Percentiles rank a stretch among this genome's conserved stretches.
phyloP scores from a whole-genome alignment of 2,329 filamentous ascomycete species.

The Penicillium freii region DNA sequence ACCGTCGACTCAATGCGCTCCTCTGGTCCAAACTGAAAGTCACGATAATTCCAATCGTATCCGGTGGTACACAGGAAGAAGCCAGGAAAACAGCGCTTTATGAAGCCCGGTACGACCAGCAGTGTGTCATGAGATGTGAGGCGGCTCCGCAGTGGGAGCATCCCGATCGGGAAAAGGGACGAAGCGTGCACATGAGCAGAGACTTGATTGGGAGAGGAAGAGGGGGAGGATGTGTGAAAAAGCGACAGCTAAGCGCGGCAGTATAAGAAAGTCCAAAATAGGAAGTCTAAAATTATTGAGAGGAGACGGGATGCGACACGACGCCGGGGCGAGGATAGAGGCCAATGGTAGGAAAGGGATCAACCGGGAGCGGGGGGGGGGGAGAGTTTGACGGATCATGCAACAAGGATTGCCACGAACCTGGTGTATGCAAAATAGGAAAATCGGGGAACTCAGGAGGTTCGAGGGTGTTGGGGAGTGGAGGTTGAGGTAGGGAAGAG shows the following conservation, averaged over 20 bases:
- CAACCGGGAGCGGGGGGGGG: conserved; percentile 15
- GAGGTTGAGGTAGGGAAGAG: neutral
- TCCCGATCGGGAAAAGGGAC: conserved; percentile 6
- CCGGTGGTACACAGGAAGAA: conserved; percentile 16
- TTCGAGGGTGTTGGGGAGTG: neutral
- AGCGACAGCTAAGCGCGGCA: conserved; percentile 25
- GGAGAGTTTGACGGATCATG: conserved; percentile 13
- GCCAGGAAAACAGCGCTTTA: conserved; percentile 9
- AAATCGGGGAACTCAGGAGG: neutral
- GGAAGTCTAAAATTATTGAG: conserved; percentile 5
- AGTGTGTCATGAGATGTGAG: conserved; percentile 21
- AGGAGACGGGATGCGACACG: conserved; percentile 14
- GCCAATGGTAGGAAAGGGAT: conserved; percentile 15
- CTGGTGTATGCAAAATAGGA: conserved; percentile 1
- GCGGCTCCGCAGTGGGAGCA: conserved; percentile 19
- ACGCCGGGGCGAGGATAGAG: conserved; percentile 6
- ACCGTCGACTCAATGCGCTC: conserved; percentile 2
- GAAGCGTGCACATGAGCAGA: conserved; percentile 13
- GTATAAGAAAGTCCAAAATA: conserved; percentile 12
- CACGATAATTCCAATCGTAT: conserved; percentile 15
- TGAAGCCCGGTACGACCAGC: conserved; percentile 8
- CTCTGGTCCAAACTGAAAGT: conserved; percentile 17
- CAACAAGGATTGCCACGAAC: conserved; percentile 16
- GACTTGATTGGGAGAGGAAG: conserved; percentile 17
- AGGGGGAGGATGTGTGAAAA: conserved; percentile 1